A percentile compares a stretch with the other conserved stretches of the same genome.
Evolutionary conservation across 768 basidiomycete species (phyloP).

Genomic region (Dictyophora rubrovolvata): DNA sequence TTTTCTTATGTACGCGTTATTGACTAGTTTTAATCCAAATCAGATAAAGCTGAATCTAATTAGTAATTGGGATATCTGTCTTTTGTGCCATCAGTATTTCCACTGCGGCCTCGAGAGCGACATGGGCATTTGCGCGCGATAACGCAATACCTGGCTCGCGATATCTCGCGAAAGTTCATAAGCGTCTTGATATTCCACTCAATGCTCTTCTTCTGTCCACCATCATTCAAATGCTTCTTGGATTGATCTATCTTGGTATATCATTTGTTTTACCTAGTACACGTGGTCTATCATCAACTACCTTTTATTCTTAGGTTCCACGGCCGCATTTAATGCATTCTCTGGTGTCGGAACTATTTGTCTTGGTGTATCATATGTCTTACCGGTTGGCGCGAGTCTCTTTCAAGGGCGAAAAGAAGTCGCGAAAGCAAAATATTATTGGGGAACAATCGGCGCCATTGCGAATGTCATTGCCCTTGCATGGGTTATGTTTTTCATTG

Average conservation of each 20-base stretch:
- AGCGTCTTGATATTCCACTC: slow-evolving; percentile 39
- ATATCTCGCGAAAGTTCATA: slow-evolving; percentile 36
- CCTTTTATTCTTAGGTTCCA: slow-evolving; percentile 23
- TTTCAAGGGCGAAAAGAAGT: slow-evolving; percentile 33
- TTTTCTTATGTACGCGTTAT: neutral
- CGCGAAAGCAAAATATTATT: slow-evolving; percentile 37
- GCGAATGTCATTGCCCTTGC: slow-evolving; percentile 44
- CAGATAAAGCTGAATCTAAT: slow-evolving; percentile 5
- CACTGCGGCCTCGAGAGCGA: slow-evolving; percentile 57
- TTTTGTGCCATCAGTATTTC: slow-evolving; percentile 61
- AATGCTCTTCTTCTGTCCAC: slow-evolving; percentile 54
- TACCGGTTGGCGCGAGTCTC: slow-evolving; percentile 50
- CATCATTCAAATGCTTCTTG: slow-evolving; percentile 45
- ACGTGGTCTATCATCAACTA: neutral
- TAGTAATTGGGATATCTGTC: slow-evolving; percentile 44
- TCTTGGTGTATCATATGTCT: slow-evolving; percentile 51
- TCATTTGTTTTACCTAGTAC: slow-evolving; percentile 8
- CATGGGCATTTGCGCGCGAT: slow-evolving; percentile 65
- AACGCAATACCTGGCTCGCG: slow-evolving; percentile 47
- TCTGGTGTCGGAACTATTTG: slow-evolving; percentile 59
- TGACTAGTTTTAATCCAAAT: no score
- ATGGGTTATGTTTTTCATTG: slow-evolving; percentile 54
- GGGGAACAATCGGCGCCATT: slow-evolving; percentile 34
- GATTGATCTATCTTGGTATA: slow-evolving; percentile 45
- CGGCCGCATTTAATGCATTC: slow-evolving; percentile 58